A percentile compares a stretch with the other conserved stretches of the same genome.
Conservation (phyloP, 805 yeast species). For the Ogataea neopini region DNA sequence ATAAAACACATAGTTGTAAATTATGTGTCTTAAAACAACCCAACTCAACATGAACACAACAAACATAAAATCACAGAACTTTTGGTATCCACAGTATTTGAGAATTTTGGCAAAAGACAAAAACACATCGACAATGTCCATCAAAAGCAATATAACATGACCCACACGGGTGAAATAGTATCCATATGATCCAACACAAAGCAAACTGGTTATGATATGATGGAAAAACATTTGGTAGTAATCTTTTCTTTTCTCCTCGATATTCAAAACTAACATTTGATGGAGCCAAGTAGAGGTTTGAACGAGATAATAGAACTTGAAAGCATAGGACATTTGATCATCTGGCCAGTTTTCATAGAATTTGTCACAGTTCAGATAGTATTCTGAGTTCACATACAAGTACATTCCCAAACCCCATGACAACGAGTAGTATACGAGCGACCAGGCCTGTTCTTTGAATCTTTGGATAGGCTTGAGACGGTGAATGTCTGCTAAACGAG, state of each 20-base stretch:
- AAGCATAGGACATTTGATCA: slow-evolving; percentile 46
- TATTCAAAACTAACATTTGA: slow-evolving; percentile 71
- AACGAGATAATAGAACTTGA: slow-evolving; percentile 70
- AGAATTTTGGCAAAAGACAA: slow-evolving; percentile 74
- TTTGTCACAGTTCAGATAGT: slow-evolving; percentile 57
- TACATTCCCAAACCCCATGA: slow-evolving; percentile 59
- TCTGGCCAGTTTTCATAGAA: slow-evolving; percentile 78
- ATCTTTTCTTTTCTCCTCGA: slow-evolving; percentile 82
- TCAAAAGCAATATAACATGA: slow-evolving; percentile 69
- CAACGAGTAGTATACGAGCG: slow-evolving; percentile 54
- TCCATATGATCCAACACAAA: slow-evolving; percentile 71
- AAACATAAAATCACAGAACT: slow-evolving; percentile 68
- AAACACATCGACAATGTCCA: slow-evolving; percentile 82
- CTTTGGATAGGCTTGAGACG: slow-evolving; percentile 57
- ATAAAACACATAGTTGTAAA: slow-evolving; percentile 65
- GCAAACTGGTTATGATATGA: slow-evolving; percentile 74
- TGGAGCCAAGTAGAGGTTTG: slow-evolving; percentile 81
- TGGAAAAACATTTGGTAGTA: slow-evolving; percentile 84
- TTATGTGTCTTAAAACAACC: slow-evolving; percentile 72
- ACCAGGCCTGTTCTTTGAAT: slow-evolving; percentile 89
- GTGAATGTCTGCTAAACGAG: slow-evolving; percentile 45
- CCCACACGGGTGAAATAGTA: slow-evolving; percentile 77
- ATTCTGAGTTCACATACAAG: slow-evolving; percentile 57
- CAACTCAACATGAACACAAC: slow-evolving; percentile 65
- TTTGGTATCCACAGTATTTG: slow-evolving; percentile 65